These are phyloP conservation scores for Nicotiana noctiflora DNA, from an alignment of 257 asterid genomes.

Conservation along the genomic window DNA sequence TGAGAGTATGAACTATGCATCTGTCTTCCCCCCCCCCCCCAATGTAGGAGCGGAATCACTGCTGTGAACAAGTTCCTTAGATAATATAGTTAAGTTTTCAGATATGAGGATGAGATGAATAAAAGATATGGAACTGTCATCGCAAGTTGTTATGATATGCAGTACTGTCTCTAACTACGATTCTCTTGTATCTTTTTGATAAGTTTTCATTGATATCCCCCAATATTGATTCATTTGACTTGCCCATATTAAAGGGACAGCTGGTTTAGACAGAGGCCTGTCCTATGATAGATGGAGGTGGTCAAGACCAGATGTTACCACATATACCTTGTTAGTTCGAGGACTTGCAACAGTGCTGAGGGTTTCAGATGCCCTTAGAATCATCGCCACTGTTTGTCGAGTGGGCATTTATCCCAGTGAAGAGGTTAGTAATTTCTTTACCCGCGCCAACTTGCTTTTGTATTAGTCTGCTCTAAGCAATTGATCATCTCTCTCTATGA, in stretches of 20 bases:
- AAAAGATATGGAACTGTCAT: not conserved
- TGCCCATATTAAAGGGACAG: slow-evolving; percentile 19
- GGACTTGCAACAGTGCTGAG: slow-evolving; percentile 74
- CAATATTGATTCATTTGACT: not conserved
- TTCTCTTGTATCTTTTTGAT: not conserved
- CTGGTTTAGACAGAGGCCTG: slow-evolving; percentile 35
- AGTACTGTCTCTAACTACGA: not conserved
- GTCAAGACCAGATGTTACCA: slow-evolving; percentile 79
- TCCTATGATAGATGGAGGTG: slow-evolving; percentile 69
- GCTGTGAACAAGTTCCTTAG: not conserved
- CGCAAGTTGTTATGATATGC: not conserved
- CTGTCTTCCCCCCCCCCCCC: not conserved
- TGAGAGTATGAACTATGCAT: not conserved
- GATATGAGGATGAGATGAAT: not conserved
- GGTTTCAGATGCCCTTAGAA: slow-evolving; percentile 75
- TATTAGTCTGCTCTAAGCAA: not conserved
- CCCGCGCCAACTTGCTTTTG: not conserved
- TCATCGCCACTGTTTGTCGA: slow-evolving; percentile 68
- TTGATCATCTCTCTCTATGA: not conserved
- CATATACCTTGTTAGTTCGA: slow-evolving; percentile 51
- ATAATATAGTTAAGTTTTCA: not conserved
- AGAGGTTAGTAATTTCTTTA: slow-evolving; percentile 42
- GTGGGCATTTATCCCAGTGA: slow-evolving; percentile 80
- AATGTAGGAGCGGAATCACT: not conserved
- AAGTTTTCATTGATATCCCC: not conserved